Conservation (phyloP, 2,329 filamentous ascomycete species). For the Plectosphaerella cucumerina region DNA sequence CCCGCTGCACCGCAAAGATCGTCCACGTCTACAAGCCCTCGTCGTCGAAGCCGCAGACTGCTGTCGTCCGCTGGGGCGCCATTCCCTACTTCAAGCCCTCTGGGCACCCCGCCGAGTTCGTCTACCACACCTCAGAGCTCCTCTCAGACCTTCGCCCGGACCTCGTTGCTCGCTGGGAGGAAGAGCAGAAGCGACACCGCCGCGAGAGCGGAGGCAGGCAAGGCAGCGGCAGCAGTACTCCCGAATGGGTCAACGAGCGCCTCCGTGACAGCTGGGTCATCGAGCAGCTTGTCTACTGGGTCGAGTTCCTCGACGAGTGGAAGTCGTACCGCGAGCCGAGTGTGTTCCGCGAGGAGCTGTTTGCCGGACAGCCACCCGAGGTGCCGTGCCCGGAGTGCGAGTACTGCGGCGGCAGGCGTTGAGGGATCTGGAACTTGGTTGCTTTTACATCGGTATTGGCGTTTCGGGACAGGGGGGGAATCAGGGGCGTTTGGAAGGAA, state of each 20-base stretch:
- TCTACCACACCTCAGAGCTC: constrained; percentile 11
- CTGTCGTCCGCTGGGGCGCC: constrained; percentile 12
- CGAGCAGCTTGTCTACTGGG: constrained; percentile 14
- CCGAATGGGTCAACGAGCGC: constrained; percentile 9
- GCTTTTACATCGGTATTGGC: neutral
- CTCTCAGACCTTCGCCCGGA: constrained; percentile 10
- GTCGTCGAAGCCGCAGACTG: constrained; percentile 1
- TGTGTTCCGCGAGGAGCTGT: constrained; percentile 11
- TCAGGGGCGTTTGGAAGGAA: too few species aligned
- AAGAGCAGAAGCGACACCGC: neutral
- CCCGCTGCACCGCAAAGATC: constrained; percentile 12
- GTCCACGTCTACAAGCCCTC: constrained; percentile 8
- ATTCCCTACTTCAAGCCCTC: constrained; percentile 13
- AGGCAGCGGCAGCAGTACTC: neutral
- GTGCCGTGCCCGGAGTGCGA: constrained; percentile 9
- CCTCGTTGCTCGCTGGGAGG: constrained; percentile 3
- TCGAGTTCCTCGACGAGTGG: constrained; percentile 13
- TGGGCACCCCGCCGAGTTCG: constrained; percentile 11
- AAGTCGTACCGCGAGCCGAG: constrained; percentile 14
- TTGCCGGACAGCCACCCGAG: constrained; percentile 9
- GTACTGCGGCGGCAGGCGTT: neutral
- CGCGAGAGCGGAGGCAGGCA: neutral
- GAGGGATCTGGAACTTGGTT: neutral
- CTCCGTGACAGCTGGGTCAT: constrained; percentile 14
- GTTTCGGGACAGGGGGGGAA: too few species aligned